Conservation (phyloP, 2,329 filamentous ascomycete genomes). For the Cercospora sesami region DNA sequence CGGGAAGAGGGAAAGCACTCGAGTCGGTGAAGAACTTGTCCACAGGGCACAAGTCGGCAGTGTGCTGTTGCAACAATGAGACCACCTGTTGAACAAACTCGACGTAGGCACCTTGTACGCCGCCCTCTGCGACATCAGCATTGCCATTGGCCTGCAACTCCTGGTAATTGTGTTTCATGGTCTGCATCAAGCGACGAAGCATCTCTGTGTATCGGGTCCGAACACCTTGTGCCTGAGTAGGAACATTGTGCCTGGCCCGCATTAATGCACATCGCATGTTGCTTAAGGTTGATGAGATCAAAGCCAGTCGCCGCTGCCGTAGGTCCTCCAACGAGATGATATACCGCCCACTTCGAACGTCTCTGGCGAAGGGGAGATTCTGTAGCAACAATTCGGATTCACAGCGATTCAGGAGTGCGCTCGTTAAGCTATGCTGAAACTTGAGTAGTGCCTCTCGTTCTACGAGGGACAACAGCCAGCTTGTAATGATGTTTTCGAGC, state of each 20-base stretch:
- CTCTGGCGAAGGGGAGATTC: slow-evolving; percentile 59
- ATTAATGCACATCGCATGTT: slow-evolving; percentile 58
- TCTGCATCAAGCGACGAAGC: slow-evolving; percentile 58
- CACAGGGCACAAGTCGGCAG: slow-evolving; percentile 57
- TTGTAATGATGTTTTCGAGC: slow-evolving; percentile 50
- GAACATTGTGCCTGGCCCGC: not conserved
- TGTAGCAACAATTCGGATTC: slow-evolving; percentile 50
- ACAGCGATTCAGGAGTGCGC: slow-evolving; percentile 54
- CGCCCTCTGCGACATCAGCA: slow-evolving; percentile 24
- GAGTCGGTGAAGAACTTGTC: slow-evolving; percentile 63
- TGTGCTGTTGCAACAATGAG: slow-evolving; percentile 61
- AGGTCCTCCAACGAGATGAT: slow-evolving; percentile 56
- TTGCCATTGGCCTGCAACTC: slow-evolving; percentile 46
- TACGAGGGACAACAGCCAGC: slow-evolving; percentile 57
- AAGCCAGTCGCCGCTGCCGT: slow-evolving; percentile 53
- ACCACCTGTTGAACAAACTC: slow-evolving; percentile 63
- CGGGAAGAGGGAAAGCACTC: slow-evolving; percentile 59
- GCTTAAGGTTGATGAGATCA: slow-evolving; percentile 58
- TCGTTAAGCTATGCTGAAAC: slow-evolving; percentile 60
- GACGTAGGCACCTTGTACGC: slow-evolving; percentile 56
- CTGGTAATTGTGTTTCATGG: slow-evolving; percentile 62
- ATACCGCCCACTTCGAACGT: slow-evolving; percentile 41
- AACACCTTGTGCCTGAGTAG: slow-evolving; percentile 38
- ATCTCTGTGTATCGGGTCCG: slow-evolving; percentile 53
- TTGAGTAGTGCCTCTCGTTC: slow-evolving; percentile 62